A percentile compares a stretch with the other conserved stretches of the same genome.
phyloP scores from a whole-genome alignment of 768 basidiomycete genomes.

The Mycena galericulata region DNA sequence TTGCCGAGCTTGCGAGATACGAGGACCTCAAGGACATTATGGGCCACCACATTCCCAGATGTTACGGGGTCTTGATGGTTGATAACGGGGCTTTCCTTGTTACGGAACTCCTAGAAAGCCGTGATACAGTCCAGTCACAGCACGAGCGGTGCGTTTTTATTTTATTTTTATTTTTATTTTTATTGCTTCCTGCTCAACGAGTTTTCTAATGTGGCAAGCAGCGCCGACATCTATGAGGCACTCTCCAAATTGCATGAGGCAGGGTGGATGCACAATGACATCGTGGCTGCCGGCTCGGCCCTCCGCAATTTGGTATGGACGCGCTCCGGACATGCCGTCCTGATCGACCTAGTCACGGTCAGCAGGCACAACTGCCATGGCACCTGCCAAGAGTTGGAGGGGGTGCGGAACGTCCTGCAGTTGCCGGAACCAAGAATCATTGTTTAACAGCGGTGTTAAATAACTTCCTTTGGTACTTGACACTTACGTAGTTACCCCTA shows the following conservation, averaged over 20 bases:
- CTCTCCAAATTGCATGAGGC: conserved; percentile 5
- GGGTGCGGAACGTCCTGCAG: not conserved
- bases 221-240: not conserved
- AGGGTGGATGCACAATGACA: conserved; percentile 10
- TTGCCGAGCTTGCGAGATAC: not conserved
- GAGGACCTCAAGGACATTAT: not conserved
- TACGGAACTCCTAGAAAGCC: not conserved
- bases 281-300: not conserved
- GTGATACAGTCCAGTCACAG: not conserved
- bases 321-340: not conserved
- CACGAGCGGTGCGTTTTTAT: not conserved
- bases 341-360: conserved; percentile 5
- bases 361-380: not conserved
- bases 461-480: too few relatives aligned
- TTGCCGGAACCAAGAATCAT: not conserved
- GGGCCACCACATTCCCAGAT: not conserved
- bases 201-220: not conserved
- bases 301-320: conserved; percentile 6
- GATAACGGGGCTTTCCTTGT: not conserved
- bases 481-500: too few relatives aligned
- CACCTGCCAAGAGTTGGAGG: not conserved
- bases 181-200: not conserved
- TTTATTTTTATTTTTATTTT: too few relatives aligned
- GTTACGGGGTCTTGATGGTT: not conserved
- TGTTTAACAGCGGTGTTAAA: too few relatives aligned